Conservation (phyloP, 768 basidiomycete species). For the Russula ochroleuca region DNA sequence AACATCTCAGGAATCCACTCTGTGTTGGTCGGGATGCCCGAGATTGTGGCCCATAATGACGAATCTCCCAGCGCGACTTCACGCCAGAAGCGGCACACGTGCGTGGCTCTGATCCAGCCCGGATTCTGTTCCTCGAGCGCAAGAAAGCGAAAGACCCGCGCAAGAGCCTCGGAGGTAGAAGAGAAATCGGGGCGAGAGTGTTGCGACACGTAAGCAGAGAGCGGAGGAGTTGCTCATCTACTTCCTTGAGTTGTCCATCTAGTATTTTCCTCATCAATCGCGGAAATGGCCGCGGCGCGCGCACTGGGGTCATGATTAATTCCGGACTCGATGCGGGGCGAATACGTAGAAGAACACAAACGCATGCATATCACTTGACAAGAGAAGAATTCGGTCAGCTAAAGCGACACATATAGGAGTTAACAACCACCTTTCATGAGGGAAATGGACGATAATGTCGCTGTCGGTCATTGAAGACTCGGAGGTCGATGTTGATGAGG, state of each 20-base stretch:
- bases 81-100: background rate
- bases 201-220: no score
- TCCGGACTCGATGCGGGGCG: background rate
- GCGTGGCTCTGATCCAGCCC: background rate
- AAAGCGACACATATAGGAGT: background rate
- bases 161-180: no score
- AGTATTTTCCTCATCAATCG: no score
- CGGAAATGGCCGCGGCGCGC: no score
- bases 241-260: no score
- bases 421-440: constrained; percentile 1
- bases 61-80: background rate
- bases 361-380: background rate
- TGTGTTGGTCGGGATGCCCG: background rate
- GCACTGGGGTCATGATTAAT: background rate
- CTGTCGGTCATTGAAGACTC: background rate
- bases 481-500: background rate
- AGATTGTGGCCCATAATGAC: background rate
- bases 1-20: background rate
- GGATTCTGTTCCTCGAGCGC: no score
- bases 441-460: no score
- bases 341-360: background rate
- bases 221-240: no score
- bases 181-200: no score
- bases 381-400: no score
- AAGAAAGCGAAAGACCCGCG: no score